Percentiles rank a stretch among this genome's conserved stretches.
phyloP scores from a whole-genome alignment of 306 rosid genomes.

The Malus sylvestris region DNA sequence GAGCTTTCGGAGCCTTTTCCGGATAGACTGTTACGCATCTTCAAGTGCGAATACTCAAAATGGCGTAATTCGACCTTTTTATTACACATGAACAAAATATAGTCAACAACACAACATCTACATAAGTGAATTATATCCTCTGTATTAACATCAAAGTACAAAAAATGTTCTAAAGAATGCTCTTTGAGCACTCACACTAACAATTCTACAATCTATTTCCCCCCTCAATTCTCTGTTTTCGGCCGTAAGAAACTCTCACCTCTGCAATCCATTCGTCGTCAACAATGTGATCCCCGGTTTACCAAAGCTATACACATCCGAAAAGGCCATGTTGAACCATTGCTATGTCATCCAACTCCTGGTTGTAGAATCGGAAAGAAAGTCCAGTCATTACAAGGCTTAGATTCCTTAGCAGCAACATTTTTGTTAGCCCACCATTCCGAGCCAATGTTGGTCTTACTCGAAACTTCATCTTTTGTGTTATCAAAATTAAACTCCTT shows the following conservation, averaged over 20 bases:
- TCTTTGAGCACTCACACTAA: slow-evolving; percentile 40
- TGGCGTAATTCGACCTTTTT: slow-evolving; percentile 27
- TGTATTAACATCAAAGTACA: slow-evolving; percentile 40
- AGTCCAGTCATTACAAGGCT: slow-evolving; percentile 59
- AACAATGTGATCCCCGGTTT: slow-evolving; percentile 21
- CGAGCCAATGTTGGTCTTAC: slow-evolving; percentile 42
- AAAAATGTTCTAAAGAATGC: slow-evolving; percentile 47
- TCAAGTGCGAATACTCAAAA: neutral
- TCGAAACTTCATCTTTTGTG: slow-evolving; percentile 54
- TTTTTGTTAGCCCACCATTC: slow-evolving; percentile 80
- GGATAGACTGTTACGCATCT: neutral
- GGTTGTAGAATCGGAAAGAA: slow-evolving; percentile 80
- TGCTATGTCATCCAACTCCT: slow-evolving; percentile 44
- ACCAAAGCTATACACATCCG: slow-evolving; percentile 32
- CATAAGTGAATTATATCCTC: slow-evolving; percentile 39
- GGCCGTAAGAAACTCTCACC: slow-evolving; percentile 27
- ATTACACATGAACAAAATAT: slow-evolving; percentile 50
- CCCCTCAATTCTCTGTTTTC: slow-evolving; percentile 25
- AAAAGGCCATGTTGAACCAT: slow-evolving; percentile 23
- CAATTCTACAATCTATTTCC: slow-evolving; percentile 52
- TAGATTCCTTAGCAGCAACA: slow-evolving; percentile 46
- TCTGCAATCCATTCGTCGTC: slow-evolving; percentile 15
- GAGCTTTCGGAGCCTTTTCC: neutral
- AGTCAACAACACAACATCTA: slow-evolving; percentile 47
- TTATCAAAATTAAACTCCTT: slow-evolving; percentile 87